Conservation (phyloP, 2,329 filamentous ascomycete genomes). For the Basipetospora chlamydospora region DNA sequence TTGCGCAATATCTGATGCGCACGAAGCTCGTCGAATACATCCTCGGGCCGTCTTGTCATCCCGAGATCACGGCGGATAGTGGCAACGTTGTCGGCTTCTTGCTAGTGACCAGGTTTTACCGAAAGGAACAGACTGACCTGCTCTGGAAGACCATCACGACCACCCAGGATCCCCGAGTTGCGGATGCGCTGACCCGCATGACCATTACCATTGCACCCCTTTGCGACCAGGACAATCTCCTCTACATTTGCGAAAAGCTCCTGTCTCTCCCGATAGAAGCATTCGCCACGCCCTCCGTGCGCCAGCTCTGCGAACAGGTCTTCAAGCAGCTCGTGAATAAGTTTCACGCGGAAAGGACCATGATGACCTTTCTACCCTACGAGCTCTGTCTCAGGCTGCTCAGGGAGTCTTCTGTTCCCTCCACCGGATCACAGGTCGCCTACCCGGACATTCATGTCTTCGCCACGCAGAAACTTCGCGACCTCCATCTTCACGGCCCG, state of each 20-base stretch:
- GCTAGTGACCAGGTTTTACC: conserved; percentile 63
- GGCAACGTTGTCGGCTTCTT: conserved; percentile 79
- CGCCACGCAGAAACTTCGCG: conserved; percentile 44
- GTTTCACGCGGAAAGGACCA: conserved; percentile 19
- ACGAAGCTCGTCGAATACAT: conserved; percentile 74
- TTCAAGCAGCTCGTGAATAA: conserved; percentile 34
- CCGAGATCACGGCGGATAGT: conserved; percentile 71
- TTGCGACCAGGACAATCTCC: conserved; percentile 31
- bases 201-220: conserved; percentile 31
- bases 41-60: conserved; percentile 79
- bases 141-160: conserved; percentile 74
- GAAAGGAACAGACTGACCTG: conserved; percentile 54
- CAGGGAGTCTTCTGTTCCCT: conserved; percentile 51
- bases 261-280: conserved; percentile 45
- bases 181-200: conserved; percentile 65
- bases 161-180: conserved; percentile 73
- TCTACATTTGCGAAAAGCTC: conserved; percentile 60
- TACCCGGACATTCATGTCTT: conserved; percentile 49
- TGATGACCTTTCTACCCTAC: conserved; percentile 28
- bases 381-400: conserved; percentile 51
- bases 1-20: conserved; percentile 54
- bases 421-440: conserved; percentile 37
- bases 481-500: conserved; percentile 43
- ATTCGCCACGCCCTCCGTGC: conserved; percentile 43
- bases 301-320: conserved; percentile 44